Base-by-base conservation (phyloP, 495 filamentous ascomycete species). In the Bacidia gigantensis region DNA sequence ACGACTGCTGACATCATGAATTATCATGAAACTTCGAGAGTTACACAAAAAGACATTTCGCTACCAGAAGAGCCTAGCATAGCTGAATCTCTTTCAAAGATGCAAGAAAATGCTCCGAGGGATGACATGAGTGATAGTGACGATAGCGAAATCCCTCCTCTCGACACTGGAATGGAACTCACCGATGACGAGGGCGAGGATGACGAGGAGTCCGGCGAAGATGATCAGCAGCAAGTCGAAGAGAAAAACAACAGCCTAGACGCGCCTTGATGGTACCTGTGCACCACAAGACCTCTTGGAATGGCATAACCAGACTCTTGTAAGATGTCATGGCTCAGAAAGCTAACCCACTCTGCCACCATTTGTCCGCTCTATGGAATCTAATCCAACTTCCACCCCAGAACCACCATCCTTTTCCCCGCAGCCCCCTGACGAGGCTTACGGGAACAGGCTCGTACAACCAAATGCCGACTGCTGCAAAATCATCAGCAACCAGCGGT, bases 371-470 rank as follows among this genome's bases (percentile, higher is more conserved):
- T 25, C 57, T 62, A 67, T 71, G 71, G 54, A 72, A 71, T 56
- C 67, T 71, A 48, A 76, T 62, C 54, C 77, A 76, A 32, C 68
- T 48, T 44, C 65, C 59, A 49, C 70, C 67, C 73, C 76, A 82
- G 58, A 80, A 69, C 74, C 72, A 78, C 67, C 72, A 78, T 2
- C 73, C 71, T 49, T 77, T 71, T 0, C 63, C 73, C 0, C 77
- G 78, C 10, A 84, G 35, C 10, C 69, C 71, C 38, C 82, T 65
- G 11, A 81, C 43, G 2, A 66, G 60, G 57, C 82, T 86, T 0
- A 84, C 18, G 0, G 84, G 84, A n/a, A 87, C 64, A 0, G 82
- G 83, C 64, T 87, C 82, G 54, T 72, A 77, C 17, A 85, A 52
- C 78, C 79, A 87, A 7, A 87, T 35, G 0, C 77, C 82, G 0